A percentile compares a stretch with the other conserved stretches of the same genome.
Evolutionary conservation across 371 early-diverging fungal genomes (phyloP).

Genomic region (Mortierella sp.): DNA sequence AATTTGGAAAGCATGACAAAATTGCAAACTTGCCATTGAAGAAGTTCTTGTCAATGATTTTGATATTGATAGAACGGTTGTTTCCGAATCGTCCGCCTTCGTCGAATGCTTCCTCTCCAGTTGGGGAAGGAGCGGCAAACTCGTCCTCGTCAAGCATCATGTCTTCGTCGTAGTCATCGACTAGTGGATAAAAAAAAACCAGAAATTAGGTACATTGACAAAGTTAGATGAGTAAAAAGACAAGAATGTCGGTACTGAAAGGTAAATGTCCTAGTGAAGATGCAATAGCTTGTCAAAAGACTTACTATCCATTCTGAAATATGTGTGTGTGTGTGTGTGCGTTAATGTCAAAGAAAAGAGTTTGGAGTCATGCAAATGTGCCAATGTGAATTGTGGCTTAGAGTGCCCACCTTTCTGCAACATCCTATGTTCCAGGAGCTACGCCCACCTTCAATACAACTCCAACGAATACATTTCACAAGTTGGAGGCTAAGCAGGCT

Average conservation of each 20-base stretch:
- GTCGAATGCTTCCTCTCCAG: conserved; percentile 42
- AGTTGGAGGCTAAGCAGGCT: too few relatives aligned
- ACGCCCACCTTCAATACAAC: too few relatives aligned
- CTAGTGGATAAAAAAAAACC: conserved; percentile 3
- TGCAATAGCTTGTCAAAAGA: neutral
- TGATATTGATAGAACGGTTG: conserved; percentile 20
- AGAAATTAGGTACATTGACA: neutral
- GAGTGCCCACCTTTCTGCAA: neutral
- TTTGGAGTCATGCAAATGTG: neutral
- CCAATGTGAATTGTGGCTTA: neutral
- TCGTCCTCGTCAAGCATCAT: conserved; percentile 53
- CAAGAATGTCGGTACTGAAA: neutral
- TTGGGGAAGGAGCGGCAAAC: conserved; percentile 39
- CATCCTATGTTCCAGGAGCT: neutral
- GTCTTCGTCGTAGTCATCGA: conserved; percentile 47
- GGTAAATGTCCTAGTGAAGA: neutral
- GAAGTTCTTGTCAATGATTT: conserved; percentile 49
- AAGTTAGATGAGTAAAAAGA: neutral
- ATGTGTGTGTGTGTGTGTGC: conserved; percentile 5
- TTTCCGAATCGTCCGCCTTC: conserved; percentile 28
- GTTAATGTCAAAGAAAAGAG: conserved; percentile 2
- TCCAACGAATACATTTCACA: too few relatives aligned
- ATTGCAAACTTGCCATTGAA: conserved; percentile 35
- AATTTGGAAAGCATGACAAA: neutral
- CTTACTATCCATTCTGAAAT: conserved; percentile 14